Evolutionary conservation across 306 rosid genomes (phyloP).

Genomic region (Dicorynia guianensis): DNA sequence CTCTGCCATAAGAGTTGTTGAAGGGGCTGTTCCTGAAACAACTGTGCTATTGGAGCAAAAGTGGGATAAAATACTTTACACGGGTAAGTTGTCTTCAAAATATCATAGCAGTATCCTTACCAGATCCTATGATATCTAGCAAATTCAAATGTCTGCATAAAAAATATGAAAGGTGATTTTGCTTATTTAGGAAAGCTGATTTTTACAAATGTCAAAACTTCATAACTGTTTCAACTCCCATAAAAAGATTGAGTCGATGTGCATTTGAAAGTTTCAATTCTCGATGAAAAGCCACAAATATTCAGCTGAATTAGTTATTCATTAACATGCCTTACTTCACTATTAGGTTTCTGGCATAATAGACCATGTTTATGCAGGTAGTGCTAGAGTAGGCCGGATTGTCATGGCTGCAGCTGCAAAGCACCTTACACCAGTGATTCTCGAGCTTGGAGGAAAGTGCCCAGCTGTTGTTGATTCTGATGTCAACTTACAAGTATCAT

Average conservation of each 20-base stretch:
- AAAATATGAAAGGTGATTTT: neutral
- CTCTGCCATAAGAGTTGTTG: constrained; percentile 74
- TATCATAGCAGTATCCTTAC: constrained; percentile 7
- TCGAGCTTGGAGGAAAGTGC: constrained; percentile 92
- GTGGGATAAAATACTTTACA: constrained; percentile 90
- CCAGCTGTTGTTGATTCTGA: constrained; percentile 85
- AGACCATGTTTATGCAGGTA: constrained; percentile 54
- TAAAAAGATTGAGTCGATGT: neutral
- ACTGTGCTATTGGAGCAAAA: constrained; percentile 77
- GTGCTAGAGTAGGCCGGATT: constrained; percentile 85
- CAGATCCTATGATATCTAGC: constrained; percentile 2
- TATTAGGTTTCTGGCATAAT: neutral
- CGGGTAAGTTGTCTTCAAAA: constrained; percentile 50
- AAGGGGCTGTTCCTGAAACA: constrained; percentile 84
- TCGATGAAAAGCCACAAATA: too few relatives aligned
- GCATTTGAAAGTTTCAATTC: too few relatives aligned
- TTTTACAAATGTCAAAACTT: neutral
- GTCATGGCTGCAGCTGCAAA: constrained; percentile 95
- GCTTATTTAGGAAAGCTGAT: neutral
- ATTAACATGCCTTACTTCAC: too few relatives aligned
- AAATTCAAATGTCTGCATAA: neutral
- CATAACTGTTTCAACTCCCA: neutral
- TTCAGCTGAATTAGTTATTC: too few relatives aligned
- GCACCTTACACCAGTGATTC: constrained; percentile 82
- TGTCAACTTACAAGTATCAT: constrained; percentile 69